phyloP scores from a whole-genome alignment of 1,284 basidiomycete species.

The Apiotrichum gracile region DNA sequence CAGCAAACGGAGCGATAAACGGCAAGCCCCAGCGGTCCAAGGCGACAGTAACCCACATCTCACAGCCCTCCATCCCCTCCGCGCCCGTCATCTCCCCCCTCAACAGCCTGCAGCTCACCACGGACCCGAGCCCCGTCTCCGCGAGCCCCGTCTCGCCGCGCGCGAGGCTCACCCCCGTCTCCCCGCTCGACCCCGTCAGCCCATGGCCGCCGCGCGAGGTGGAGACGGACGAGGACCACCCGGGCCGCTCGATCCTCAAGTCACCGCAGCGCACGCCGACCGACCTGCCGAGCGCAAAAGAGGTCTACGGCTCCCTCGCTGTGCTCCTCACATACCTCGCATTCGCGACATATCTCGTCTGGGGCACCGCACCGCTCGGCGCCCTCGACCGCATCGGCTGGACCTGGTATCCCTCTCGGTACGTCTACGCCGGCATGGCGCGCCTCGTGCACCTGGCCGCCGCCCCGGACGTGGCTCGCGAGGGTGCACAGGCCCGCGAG shows the following conservation, averaged over 20 bases:
- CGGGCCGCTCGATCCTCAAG: no score
- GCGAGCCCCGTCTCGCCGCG: no score
- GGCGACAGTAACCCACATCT: no score
- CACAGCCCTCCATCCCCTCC: no score
- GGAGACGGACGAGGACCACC: constrained; percentile 48
- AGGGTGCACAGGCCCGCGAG: no score
- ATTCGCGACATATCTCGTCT: constrained; percentile 66
- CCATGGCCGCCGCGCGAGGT: constrained; percentile 48
- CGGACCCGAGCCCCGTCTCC: neutral
- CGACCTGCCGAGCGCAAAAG: constrained; percentile 43
- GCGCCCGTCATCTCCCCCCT: no score
- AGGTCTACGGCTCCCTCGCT: constrained; percentile 83
- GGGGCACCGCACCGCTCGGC: constrained; percentile 53
- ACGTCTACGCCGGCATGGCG: constrained; percentile 33
- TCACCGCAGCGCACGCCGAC: neutral
- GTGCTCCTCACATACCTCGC: constrained; percentile 69
- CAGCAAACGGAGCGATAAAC: no score
- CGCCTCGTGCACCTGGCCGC: no score
- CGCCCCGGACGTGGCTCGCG: no score
- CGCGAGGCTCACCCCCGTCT: constrained; percentile 11
- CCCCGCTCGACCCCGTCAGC: constrained; percentile 55
- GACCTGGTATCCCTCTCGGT: constrained; percentile 84
- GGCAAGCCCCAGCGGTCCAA: no score
- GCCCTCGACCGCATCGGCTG: constrained; percentile 62
- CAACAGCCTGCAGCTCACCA: no score